Percentiles rank a stretch among this genome's conserved stretches.
phyloP scores from a whole-genome alignment of 169 alveolate genomes.

The Eimeria praecox region DNA sequence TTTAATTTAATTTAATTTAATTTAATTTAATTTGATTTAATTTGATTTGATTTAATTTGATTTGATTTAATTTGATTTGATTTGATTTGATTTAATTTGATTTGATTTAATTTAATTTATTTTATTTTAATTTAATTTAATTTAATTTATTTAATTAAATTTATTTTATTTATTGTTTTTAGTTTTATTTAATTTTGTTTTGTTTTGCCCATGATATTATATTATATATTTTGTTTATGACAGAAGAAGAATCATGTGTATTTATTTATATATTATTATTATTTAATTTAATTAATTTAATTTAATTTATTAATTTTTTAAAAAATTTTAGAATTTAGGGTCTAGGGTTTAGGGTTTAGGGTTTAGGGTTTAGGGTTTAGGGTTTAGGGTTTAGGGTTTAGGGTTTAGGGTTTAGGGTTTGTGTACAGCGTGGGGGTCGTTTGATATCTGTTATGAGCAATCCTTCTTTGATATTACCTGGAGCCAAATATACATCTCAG shows the following conservation, averaged over 20 bases:
- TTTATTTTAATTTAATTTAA: too few species aligned
- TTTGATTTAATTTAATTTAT: background rate
- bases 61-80: too few species aligned
- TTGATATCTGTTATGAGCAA: conserved; percentile 60
- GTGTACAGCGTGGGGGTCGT: background rate
- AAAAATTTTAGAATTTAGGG: background rate
- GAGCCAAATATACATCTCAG: conserved; percentile 76
- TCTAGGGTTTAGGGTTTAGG: conserved; percentile 13
- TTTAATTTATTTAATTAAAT: too few species aligned
- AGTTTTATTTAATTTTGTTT: background rate
- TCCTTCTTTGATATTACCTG: conserved; percentile 17
- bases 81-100: too few species aligned
- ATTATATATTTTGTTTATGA: too few species aligned
- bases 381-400: conserved; percentile 22
- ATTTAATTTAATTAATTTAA: too few species aligned
- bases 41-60: background rate
- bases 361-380: conserved; percentile 29
- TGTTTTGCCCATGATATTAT: too few species aligned
- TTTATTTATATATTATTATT: background rate
- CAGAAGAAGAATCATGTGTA: too few species aligned
- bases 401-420: conserved; percentile 30
- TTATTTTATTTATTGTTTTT: background rate
- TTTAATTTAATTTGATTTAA: background rate
- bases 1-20: too few species aligned
- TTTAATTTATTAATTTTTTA: background rate